Percentiles rank a stretch among this genome's conserved stretches.
These are phyloP conservation scores for Mallotus nudiflorus DNA, from an alignment of 345 rosid species.

Conservation along the genomic window DNA sequence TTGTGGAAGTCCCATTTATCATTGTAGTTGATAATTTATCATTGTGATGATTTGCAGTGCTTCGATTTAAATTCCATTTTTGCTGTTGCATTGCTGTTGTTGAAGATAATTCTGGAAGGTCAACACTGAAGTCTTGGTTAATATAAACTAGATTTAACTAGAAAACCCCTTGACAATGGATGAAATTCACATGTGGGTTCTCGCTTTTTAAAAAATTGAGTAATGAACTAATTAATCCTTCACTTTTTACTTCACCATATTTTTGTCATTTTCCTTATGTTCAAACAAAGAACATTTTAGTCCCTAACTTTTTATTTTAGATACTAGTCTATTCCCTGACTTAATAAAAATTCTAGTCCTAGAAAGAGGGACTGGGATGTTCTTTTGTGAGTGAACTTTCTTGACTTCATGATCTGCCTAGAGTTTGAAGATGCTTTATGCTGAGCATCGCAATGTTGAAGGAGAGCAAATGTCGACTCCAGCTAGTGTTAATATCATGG, in stretches of 20 bases:
- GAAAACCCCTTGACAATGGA: too few relatives aligned
- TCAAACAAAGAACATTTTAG: too few relatives aligned
- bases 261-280: too few relatives aligned
- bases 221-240: too few relatives aligned
- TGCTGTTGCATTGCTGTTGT: background rate
- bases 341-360: too few relatives aligned
- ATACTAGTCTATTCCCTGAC: too few relatives aligned
- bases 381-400: background rate
- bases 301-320: too few relatives aligned
- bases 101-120: background rate
- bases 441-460: background rate
- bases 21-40: background rate
- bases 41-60: background rate
- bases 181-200: too few relatives aligned
- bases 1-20: slow-evolving; percentile 1
- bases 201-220: too few relatives aligned
- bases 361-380: too few relatives aligned
- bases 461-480: background rate
- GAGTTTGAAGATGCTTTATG: background rate
- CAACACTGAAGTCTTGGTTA: background rate
- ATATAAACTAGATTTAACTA: background rate
- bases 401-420: background rate
- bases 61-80: background rate
- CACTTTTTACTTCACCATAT: too few relatives aligned
- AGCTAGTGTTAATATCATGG: background rate